Percentiles rank a stretch among this genome's conserved stretches.
Evolutionary conservation across 139 green algal genomes (phyloP).

Genomic region (Picochlorum sp.): DNA sequence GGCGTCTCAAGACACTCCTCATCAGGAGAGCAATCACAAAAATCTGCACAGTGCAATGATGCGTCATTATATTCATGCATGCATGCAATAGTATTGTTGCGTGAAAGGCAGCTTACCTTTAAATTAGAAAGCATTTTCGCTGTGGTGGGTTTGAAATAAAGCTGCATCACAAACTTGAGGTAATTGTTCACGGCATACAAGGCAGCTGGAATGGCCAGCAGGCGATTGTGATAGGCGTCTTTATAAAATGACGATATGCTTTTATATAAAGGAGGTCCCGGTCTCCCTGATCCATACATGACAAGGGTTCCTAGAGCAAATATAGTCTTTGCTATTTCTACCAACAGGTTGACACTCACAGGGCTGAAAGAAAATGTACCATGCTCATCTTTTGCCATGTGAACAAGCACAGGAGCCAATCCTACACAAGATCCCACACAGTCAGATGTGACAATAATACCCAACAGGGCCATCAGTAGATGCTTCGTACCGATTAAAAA

Average conservation of each 20-base stretch:
- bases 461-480: neutral
- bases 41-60: constrained; percentile 20
- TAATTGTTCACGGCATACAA: constrained; percentile 97
- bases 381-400: constrained; percentile 76
- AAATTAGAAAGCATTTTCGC: constrained; percentile 97
- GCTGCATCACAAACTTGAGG: constrained; percentile 94
- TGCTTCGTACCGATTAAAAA: constrained; percentile 56
- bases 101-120: constrained; percentile 37
- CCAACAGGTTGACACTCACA: constrained; percentile 86
- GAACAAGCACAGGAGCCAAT: constrained; percentile 89
- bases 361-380: constrained; percentile 86
- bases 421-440: constrained; percentile 31
- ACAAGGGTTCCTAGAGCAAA: constrained; percentile 82
- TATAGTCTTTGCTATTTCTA: constrained; percentile 74
- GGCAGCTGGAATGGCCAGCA: constrained; percentile 72
- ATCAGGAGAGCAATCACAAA: constrained; percentile 85
- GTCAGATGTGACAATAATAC: neutral
- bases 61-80: neutral
- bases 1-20: constrained; percentile 63
- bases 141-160: constrained; percentile 90
- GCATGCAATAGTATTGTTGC: constrained; percentile 14
- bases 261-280: constrained; percentile 56
- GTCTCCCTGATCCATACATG: constrained; percentile 54
- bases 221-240: constrained; percentile 68
- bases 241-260: constrained; percentile 46